These are phyloP conservation scores for Nannizziopsis barbatae DNA, from an alignment of 2,329 filamentous ascomycete genomes.

Conservation along the genomic window DNA sequence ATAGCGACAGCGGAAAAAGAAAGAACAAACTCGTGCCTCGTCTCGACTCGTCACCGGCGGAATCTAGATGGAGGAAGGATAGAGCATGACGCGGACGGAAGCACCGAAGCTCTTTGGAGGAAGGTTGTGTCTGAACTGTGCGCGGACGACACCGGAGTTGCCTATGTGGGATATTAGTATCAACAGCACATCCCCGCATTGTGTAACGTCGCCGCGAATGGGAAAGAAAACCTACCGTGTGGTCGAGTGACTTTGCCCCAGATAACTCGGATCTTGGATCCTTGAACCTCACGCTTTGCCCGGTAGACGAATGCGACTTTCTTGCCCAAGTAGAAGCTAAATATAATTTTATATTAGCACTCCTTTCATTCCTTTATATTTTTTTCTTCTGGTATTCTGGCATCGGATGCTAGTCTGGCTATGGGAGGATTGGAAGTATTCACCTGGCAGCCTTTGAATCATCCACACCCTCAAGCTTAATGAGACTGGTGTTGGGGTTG, in stretches of 20 bases:
- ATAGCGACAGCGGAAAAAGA: too few species aligned
- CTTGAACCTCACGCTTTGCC: constrained; percentile 84
- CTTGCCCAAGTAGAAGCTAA: constrained; percentile 92
- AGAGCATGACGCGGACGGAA: constrained; percentile 93
- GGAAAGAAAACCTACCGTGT: constrained; percentile 56
- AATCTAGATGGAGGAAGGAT: constrained; percentile 90
- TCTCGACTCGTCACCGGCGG: too few species aligned
- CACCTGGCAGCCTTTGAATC: constrained; percentile 79
- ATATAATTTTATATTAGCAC: constrained; percentile 10
- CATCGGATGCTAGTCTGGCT: not conserved
- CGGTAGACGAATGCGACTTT: constrained; percentile 98
- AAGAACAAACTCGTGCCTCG: too few species aligned
- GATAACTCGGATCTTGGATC: constrained; percentile 97
- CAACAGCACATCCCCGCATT: not conserved
- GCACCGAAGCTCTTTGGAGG: constrained; percentile 94
- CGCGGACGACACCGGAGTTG: constrained; percentile 95
- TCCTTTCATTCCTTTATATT: constrained; percentile 25
- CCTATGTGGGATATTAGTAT: constrained; percentile 41
- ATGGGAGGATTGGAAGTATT: constrained; percentile 5
- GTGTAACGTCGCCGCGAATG: not conserved
- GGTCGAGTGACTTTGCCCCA: constrained; percentile 97
- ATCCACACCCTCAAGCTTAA: constrained; percentile 98
- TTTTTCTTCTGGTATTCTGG: too few species aligned
- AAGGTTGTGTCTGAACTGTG: constrained; percentile 93
- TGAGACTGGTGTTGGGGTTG: constrained; percentile 79